Base-by-base conservation (phyloP, 345 rosid genomes). In the Eucalyptus paniculata region DNA sequence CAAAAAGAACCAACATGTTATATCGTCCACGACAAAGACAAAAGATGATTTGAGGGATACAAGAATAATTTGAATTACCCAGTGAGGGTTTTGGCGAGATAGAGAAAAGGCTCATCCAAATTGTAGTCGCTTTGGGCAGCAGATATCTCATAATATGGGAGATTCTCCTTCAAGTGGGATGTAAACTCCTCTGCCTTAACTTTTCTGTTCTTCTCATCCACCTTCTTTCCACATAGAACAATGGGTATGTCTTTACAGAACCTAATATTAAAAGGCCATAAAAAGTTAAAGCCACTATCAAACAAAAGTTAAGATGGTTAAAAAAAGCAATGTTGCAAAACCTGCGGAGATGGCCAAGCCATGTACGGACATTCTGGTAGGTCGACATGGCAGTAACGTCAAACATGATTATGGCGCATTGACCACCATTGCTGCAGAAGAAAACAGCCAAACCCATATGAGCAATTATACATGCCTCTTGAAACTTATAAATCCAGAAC, bases 281-380 rank as follows among this genome's bases (percentile, higher is more conserved):
- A 88, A 32, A 86, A 21, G 44, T 90, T 65, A 28, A 15, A 87
- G 11, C 65, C 56, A 58, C 24, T 17, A 47, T 8, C n/a, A 30
- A 90, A 60, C 30, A 50, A 4, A 7, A 47, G 50, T 4, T 50
- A 32, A 26, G 6, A 44, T 8, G 50, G 3, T 6, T 28, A 23
- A 15, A 23, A 50, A 60, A 50, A 2, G 12, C 11, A 49, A 32
- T 49, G 13, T 17, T 17, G 81, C 1, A 34, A 69, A n/a, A 97
- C 99, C 99, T 90, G 96, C 98, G 95, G 2, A 98, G 99, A 92
- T 96, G 98, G 53, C 99, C 94, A 60, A 96, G 98, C 99, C 99
- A 98, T 72, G 99, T 98, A 6, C 98, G 98, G 23, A 98, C 99
- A 91, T 98, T 98, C 93, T 98, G 96, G 92, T 98, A 98, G 14